A percentile compares a stretch with the other conserved stretches of the same genome.
Evolutionary conservation across 176 grass and related monocot genomes (phyloP).

Genomic region (Phoenix dactylifera): DNA sequence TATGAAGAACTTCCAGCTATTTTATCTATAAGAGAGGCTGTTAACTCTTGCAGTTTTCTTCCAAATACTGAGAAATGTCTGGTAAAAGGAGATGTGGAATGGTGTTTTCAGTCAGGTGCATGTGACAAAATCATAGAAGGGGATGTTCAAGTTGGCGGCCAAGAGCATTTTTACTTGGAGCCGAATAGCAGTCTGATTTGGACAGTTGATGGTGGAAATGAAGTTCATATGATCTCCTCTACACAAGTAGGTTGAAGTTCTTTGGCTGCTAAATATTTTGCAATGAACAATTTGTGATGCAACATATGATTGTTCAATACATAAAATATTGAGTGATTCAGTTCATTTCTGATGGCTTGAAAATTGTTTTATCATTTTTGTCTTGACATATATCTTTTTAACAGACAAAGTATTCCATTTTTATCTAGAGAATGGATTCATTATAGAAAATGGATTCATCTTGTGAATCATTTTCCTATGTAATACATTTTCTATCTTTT

Average conservation of each 20-base stretch:
- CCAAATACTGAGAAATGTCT: slow-evolving; percentile 66
- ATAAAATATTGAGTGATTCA: too few species aligned
- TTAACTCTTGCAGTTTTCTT: slow-evolving; percentile 61
- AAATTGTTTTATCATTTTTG: too few species aligned
- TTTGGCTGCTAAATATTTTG: background rate
- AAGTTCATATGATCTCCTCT: slow-evolving; percentile 97
- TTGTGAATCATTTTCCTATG: too few species aligned
- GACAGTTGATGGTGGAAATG: slow-evolving; percentile 93
- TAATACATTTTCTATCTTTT: too few species aligned
- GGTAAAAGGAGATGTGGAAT: slow-evolving; percentile 66
- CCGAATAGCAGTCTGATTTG: slow-evolving; percentile 74
- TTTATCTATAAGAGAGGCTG: slow-evolving; percentile 77
- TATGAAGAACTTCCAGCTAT: slow-evolving; percentile 79
- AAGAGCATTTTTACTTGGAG: slow-evolving; percentile 99
- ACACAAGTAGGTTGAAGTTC: slow-evolving; percentile 61
- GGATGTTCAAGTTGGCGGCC: slow-evolving; percentile 69
- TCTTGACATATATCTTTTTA: too few species aligned
- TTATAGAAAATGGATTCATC: too few species aligned
- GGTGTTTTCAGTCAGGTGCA: slow-evolving; percentile 47
- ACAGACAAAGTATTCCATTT: too few species aligned
- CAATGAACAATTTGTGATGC: too few species aligned
- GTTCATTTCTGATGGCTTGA: too few species aligned
- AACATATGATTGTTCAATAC: too few species aligned
- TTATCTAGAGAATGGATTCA: too few species aligned
- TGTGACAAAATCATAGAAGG: slow-evolving; percentile 70